A percentile compares a stretch with the other conserved stretches of the same genome.
These are phyloP conservation scores for Pelagophyceae sp. DNA, from an alignment of 352 stramenopile species.

Conservation along the genomic window DNA sequence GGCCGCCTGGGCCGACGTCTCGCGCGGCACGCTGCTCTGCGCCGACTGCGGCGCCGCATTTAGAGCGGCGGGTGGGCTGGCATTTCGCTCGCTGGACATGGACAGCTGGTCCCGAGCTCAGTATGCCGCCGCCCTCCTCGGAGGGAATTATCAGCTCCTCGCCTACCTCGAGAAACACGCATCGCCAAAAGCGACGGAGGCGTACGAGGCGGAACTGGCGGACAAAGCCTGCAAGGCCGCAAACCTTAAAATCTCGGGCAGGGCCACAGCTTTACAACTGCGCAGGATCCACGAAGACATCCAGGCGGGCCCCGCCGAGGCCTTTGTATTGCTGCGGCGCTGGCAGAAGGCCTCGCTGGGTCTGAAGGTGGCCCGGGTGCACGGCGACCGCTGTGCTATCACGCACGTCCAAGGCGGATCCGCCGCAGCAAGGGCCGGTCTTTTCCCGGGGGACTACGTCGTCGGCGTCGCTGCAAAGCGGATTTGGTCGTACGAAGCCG, in stretches of 20 bases:
- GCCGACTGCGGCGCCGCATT: no score
- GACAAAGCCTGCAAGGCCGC: not conserved
- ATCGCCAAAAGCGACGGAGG: not conserved
- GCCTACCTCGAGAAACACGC: not conserved
- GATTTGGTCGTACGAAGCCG: not conserved
- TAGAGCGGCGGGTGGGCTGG: not conserved
- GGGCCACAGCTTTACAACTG: not conserved
- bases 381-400: not conserved
- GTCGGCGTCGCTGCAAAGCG: not conserved
- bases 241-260: not conserved
- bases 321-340: not conserved
- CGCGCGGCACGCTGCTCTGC: not conserved
- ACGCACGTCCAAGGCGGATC: not conserved
- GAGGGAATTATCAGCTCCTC: not conserved
- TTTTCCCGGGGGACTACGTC: conserved; percentile 1
- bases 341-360: not conserved
- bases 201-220: not conserved
- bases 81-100: not conserved
- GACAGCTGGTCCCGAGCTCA: not conserved
- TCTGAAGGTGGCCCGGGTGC: not conserved
- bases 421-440: not conserved
- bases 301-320: not conserved
- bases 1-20: not conserved
- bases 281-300: not conserved
- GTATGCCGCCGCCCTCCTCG: not conserved